Evolutionary conservation across 1,284 basidiomycete species (phyloP), one percentile per base, ranked within the genome.

Genomic region (Tilletia horrida): DNA sequence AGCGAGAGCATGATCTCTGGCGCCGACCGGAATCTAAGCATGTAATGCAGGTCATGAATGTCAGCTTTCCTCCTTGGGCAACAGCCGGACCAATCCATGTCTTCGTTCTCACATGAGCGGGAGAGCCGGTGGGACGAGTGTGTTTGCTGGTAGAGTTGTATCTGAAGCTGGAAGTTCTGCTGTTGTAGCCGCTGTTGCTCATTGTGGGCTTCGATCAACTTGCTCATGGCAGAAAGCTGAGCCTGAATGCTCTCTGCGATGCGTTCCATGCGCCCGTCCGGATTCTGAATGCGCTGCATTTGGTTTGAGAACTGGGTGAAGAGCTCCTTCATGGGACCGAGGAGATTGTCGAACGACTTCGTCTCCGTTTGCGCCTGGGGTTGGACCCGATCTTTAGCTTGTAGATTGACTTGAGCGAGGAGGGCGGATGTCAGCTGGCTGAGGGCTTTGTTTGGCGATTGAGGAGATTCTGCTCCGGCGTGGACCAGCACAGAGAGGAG

Each of bases 401-500:
- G 50, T 6, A 52, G 50, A 27, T 16, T 21, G 21, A 27, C 27
- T 23, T 52, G 50, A 14, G 50, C 50, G 50, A 52, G 21, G 21
- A 52, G 27, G 21, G 23, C 50, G 21, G 50, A 52, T 7, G 50
- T 52, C 23, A 52, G 23, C 14, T 27, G 50, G 50, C 25, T 21
- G 23, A 52, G n/a, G 23, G 50, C 50, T 1, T 27, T 27, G n/a
- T 27, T 27, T 52, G 50, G 25, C 7, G 21, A 21, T 27, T 16
- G 11, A 48, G 47, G 50, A 7, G n/a, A 23, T 14, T 21, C 13
- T 31, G 50, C 50, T 27, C 23, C 3, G 50, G 11, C 50, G 6
- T 52, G 50, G 50, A 23, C 23, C n/a, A 52, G 21, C 23, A 52
- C 50, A 21, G 50, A 21, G 50, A 52, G 50, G 4, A 52, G 50